phyloP scores from a whole-genome alignment of 192 early-diverging fungal genomes.

The Lobosporangium transversale region DNA sequence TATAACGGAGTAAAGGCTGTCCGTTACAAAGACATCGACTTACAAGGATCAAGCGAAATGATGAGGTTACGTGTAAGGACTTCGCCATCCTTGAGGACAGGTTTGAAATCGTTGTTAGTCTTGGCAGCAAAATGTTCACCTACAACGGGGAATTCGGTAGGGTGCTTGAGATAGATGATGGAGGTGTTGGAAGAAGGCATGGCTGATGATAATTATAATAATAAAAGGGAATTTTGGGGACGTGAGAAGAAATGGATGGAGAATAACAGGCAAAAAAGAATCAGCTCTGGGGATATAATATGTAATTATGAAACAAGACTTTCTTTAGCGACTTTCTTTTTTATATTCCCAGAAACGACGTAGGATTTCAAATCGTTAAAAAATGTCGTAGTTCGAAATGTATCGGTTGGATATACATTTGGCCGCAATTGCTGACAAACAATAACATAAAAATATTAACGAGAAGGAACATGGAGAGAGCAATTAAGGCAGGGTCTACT shows the following conservation, averaged over 20 bases:
- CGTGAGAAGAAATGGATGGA: no score
- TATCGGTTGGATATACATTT: neutral
- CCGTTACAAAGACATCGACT: no score
- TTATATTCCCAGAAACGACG: no score
- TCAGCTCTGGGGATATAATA: neutral
- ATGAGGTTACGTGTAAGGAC: constrained; percentile 69
- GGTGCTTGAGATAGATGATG: constrained; percentile 55
- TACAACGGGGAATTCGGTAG: constrained; percentile 53
- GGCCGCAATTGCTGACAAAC: neutral
- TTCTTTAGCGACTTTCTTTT: neutral
- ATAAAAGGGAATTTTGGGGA: no score
- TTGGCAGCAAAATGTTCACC: constrained; percentile 64
- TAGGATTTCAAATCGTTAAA: no score
- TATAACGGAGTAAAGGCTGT: no score
- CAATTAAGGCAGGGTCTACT: no score
- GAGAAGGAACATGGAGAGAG: no score
- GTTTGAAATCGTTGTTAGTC: constrained; percentile 57
- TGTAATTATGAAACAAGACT: neutral
- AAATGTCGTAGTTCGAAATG: neutral
- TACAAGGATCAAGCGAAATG: constrained; percentile 79
- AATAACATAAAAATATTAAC: neutral
- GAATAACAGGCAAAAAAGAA: no score
- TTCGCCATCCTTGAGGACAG: constrained; percentile 61
- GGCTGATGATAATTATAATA: no score
- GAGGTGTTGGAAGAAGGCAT: constrained; percentile 57